Percentiles rank a stretch among this genome's conserved stretches.
These are phyloP conservation scores for Fagopyrum esculentum DNA, from an alignment of 148 eudicot genomes.

Conservation along the genomic window DNA sequence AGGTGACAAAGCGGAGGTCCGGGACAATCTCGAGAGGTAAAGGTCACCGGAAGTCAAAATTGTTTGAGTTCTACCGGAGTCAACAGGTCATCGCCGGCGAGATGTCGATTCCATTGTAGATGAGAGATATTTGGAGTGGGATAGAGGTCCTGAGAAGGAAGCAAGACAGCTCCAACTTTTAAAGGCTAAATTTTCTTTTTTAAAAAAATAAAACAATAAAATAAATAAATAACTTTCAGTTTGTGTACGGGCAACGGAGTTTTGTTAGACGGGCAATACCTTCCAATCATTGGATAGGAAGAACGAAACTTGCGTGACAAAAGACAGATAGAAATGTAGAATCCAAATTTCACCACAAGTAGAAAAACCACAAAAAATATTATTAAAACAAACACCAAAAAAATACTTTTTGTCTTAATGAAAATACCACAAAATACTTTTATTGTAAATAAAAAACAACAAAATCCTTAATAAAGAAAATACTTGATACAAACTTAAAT, in stretches of 20 bases:
- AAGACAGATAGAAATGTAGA: background rate
- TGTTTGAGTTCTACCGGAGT: background rate
- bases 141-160: slow-evolving; percentile 3
- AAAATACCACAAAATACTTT: too few species aligned
- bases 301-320: too few species aligned
- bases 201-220: background rate
- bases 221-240: background rate
- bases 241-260: slow-evolving; percentile 10
- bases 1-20: background rate
- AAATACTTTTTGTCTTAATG: too few species aligned
- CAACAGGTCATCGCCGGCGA: slow-evolving; percentile 10
- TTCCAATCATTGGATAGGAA: slow-evolving; percentile 5
- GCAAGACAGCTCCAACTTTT: background rate
- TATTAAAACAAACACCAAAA: too few species aligned
- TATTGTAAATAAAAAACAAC: too few species aligned
- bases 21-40: background rate
- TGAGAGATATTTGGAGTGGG: background rate
- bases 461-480: too few species aligned
- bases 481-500: too few species aligned
- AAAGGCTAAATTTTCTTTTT: background rate
- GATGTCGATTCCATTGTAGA: slow-evolving; percentile 2
- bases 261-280: background rate
- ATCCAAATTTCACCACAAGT: too few species aligned
- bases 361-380: too few species aligned
- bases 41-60: background rate